Base-by-base conservation (phyloP, 2,329 filamentous ascomycete species). In the Colletotrichum sp. region DNA sequence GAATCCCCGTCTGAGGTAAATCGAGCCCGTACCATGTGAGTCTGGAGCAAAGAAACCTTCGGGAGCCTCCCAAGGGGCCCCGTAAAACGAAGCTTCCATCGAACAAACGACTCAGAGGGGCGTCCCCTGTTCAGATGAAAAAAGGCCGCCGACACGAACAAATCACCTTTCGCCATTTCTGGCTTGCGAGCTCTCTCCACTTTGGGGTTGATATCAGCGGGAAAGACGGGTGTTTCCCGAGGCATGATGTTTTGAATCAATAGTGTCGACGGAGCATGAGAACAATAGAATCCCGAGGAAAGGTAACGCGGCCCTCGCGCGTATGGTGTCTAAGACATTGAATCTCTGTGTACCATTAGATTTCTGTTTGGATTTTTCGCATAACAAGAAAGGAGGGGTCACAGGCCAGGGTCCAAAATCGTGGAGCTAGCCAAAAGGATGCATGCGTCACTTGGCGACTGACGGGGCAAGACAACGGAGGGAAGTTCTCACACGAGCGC, bases 301-400 rank as follows among this genome's bases (percentile, higher is more conserved):
- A 3, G 24, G 24, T 4, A 26, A 39, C 9, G 6, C 22, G 24
- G 34, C n/a, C n/a, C 39, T 13, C 30, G 6, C 55, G 64, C 39
- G 67, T 30, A n/a, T 32, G 55, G 6, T 48, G 39, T 68, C 73
- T 16, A 65, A 75, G 70, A 75, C 70, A 75, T 64, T 52, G 44
- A 64, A 73, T 60, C 48, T 69, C 64, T 30, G 28, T 24, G 32
- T 70, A 48, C 59, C 64, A 48, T 48, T 48, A n/a, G 39, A 48
- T 48, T 48, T 48, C 18, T n/a, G 18, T n/a, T 48, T 48, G 18
- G 39, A n/a, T n/a, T 48, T 13, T 28, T n/a, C 22, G 57, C 32
- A 64, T 60, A 32, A 32, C n/a, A 39, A 59, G 24, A 55, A n/a
- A 67, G 62, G 70, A 71, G 64, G 57, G 68, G 34, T 52, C 34